Evolutionary conservation across 2,329 filamentous ascomycete genomes (phyloP), one percentile per base, ranked within the genome.

Genomic region (Aspergillus novofumigatus): DNA sequence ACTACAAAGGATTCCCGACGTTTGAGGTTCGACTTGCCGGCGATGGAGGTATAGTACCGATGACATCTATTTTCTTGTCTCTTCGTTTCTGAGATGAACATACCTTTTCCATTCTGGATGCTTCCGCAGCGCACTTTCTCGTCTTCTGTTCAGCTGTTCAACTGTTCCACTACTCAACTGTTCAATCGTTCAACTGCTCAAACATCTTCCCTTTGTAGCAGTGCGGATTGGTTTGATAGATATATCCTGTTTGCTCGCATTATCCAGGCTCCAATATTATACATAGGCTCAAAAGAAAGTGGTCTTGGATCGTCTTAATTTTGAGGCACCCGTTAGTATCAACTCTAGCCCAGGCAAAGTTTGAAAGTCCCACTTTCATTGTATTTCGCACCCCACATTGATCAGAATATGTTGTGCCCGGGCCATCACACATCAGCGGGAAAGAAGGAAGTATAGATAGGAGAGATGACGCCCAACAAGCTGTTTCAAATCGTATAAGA

Each of bases 361-460:
- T 38, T 17, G 14, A 38, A 17, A 7, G 32, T 38, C 17, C 14
- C 32, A 38, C 32, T 38, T 38, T 38, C 32, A 6, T 38, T 14
- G 32, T 38, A 38, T 38, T 38, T 38, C 14, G 14, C 14, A 38
- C 32, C 32, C 32, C 32, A 38, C 32, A 38, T 17, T 17, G 32
- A 38, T 38, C 32, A 17, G 32, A 17, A 6, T 38, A 17, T 17
- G 32, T 38, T 17, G 14, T 17, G 32, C 14, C 32, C 32, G 1
- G 14, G 32, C 32, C 14, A 38, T n/a, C 32, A 7, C 29, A 14
- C 32, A 7, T 35, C 32, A 38, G 14, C 32, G 17, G 14, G 32
- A 38, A 17, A 38, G 6, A 7, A 17, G 5, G 14, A 55, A 63
- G 59, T 55, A 64, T 59, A 65, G 62, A 61, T 59, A 65, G 54